Evolutionary conservation across 202 grass and related monocot species (phyloP).

Genomic region (Zizania palustris): DNA sequence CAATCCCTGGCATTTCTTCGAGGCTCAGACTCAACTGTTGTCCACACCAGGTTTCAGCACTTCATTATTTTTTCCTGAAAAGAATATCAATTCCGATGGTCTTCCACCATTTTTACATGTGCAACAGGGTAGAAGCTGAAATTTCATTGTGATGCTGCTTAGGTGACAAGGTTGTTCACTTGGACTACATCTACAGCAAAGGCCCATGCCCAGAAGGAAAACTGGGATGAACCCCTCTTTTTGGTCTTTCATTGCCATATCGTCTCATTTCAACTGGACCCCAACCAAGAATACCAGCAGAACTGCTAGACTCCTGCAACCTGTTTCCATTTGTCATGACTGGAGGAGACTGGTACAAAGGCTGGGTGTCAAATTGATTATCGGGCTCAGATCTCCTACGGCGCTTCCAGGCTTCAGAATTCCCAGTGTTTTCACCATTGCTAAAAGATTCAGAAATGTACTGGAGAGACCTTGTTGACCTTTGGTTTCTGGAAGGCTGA

Average conservation of each 20-base stretch:
- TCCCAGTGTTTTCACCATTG: conserved; percentile 68
- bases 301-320: conserved; percentile 68
- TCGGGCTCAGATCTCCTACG: conserved; percentile 70
- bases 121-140: conserved; percentile 27
- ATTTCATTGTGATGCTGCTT: conserved; percentile 33
- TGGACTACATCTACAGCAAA: conserved; percentile 52
- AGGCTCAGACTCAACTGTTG: conserved; percentile 30
- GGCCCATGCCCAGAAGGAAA: conserved; percentile 68
- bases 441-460: conserved; percentile 58
- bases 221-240: conserved; percentile 63
- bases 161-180: conserved; percentile 33
- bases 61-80: conserved; percentile 47
- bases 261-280: conserved; percentile 78
- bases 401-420: conserved; percentile 91
- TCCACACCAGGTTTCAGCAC: conserved; percentile 33
- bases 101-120: conserved; percentile 21
- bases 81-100: conserved; percentile 34
- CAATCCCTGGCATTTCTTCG: conserved; percentile 28
- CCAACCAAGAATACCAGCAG: conserved; percentile 90
- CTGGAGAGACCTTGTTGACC: conserved; percentile 68
- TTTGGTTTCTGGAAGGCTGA: conserved; percentile 68
- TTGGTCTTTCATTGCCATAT: conserved; percentile 77
- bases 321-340: conserved; percentile 68
- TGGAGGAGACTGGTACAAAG: conserved; percentile 49
- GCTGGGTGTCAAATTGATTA: conserved; percentile 56